phyloP scores from a whole-genome alignment of 2,329 filamentous ascomycete species.

The Thelonectria discophora region DNA sequence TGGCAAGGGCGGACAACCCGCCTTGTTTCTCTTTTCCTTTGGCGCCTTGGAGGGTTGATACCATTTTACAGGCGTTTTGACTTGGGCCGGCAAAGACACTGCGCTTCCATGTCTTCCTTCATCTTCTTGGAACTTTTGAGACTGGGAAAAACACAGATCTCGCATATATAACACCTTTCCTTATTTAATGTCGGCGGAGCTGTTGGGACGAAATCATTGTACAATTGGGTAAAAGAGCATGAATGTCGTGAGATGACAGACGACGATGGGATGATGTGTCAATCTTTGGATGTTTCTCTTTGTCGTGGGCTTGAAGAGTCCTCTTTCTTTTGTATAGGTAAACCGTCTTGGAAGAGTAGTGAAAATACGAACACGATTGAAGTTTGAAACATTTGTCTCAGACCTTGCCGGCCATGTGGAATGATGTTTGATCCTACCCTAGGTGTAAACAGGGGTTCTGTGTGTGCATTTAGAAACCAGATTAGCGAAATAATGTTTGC shows the following conservation, averaged over 20 bases:
- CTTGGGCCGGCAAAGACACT: conserved; percentile 20
- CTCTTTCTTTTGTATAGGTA: conserved; percentile 36
- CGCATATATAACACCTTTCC: conserved; percentile 22
- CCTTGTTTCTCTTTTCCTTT: background rate
- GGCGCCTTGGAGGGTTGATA: conserved; percentile 17
- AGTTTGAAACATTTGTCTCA: background rate
- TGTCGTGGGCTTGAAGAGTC: conserved; percentile 6
- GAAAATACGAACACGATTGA: conserved; percentile 30
- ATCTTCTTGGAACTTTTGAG: conserved; percentile 1
- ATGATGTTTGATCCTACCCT: no score
- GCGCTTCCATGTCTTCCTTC: background rate
- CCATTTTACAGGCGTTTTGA: conserved; percentile 23
- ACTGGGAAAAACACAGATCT: conserved; percentile 7
- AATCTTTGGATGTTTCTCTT: conserved; percentile 9
- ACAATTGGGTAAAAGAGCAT: conserved; percentile 9
- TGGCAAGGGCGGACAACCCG: conserved; percentile 19
- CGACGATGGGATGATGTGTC: conserved; percentile 2
- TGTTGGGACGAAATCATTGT: conserved; percentile 2
- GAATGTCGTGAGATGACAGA: conserved; percentile 13
- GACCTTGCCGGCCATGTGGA: no score
- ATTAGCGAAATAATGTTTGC: background rate
- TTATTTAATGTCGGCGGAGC: conserved; percentile 10
- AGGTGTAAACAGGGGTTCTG: no score
- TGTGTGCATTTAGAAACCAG: background rate
- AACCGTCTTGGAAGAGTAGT: conserved; percentile 23